Evolutionary conservation across 164 flowering plant genomes (phyloP).

Genomic region (Stephania japonica): DNA sequence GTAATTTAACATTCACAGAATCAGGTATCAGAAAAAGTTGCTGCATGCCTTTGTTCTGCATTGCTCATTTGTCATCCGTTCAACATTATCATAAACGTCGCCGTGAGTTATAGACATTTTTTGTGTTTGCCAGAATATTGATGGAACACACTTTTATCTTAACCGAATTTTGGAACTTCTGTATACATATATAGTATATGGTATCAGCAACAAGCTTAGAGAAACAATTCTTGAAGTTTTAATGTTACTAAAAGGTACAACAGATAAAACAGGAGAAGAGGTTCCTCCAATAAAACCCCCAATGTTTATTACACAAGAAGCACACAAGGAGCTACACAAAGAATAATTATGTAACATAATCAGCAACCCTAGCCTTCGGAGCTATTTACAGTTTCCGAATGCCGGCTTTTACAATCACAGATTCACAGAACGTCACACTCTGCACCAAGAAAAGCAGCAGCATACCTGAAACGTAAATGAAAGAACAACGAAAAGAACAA

Average conservation of each 20-base stretch:
- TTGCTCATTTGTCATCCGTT: background rate
- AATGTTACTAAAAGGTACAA: background rate
- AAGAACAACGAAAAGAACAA: background rate
- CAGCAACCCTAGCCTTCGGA: conserved; percentile 17
- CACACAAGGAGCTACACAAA: conserved; percentile 14
- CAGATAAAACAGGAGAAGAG: background rate
- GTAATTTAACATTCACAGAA: background rate
- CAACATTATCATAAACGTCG: background rate
- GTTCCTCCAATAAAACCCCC: conserved; percentile 4
- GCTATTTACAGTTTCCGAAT: conserved; percentile 26
- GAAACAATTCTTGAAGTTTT: background rate
- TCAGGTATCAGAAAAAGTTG: background rate
- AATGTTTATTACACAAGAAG: conserved; percentile 14
- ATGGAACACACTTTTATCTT: too few species aligned
- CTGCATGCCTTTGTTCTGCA: background rate
- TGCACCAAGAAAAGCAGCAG: conserved; percentile 47
- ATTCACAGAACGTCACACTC: conserved; percentile 19
- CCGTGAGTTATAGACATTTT: background rate
- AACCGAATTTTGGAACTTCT: too few species aligned
- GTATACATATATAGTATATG: background rate
- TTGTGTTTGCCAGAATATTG: too few species aligned
- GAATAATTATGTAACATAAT: conserved; percentile 19
- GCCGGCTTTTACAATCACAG: background rate
- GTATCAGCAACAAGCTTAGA: background rate
- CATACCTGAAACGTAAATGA: conserved; percentile 25